Base-by-base conservation (phyloP, 352 stramenopile genomes). In the Globisporangium iwayamae region DNA sequence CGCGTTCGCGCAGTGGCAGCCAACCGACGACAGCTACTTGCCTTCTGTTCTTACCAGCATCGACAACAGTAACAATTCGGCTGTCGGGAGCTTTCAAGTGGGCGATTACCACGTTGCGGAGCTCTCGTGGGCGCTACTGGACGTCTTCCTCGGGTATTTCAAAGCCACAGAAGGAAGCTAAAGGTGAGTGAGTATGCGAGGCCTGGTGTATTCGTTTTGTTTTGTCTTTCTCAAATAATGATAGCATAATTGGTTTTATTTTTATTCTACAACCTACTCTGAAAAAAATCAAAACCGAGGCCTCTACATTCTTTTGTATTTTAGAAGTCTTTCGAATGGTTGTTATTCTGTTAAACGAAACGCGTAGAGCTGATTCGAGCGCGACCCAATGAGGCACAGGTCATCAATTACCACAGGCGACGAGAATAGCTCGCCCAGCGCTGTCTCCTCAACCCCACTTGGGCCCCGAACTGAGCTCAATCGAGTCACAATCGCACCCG, bases 321-420 rank as follows among this genome's bases (percentile, higher is more conserved):
- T 28, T 28, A 16, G 6, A 30, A 25, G 4, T 16, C 13, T 50
- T n/a, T 50, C 25, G 25, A 28, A 28, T 50, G 45, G 18, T 14
- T 50, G 16, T 28, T 54, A 32, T 3, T 18, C 48, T 18, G 22
- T 36, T 13, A 54, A 2, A 34, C 48, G 48, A 54, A 88, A 75
- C 0, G 65, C 69, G 28, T 75, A 78, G 4, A 90, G 63, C 43
- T 71, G 36, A 45, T 90, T 84, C 5, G 60, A 75, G 30, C 81
- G 76, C 10, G 78, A 84, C 8, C 75, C 81, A 7, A 90, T 51
- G 47, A 90, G 72, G 25, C 73, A 85, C 28, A 70, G 64, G 2
- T 64, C 62, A n/a, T 75, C 69, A 22, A 85, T 39, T 7, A 88
- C 46, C 10, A 88, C 78, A 13, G 81, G 81, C 0, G 81, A 90